Conservation (phyloP, 2,329 filamentous ascomycete genomes). For the Cladophialophora bantiana region DNA sequence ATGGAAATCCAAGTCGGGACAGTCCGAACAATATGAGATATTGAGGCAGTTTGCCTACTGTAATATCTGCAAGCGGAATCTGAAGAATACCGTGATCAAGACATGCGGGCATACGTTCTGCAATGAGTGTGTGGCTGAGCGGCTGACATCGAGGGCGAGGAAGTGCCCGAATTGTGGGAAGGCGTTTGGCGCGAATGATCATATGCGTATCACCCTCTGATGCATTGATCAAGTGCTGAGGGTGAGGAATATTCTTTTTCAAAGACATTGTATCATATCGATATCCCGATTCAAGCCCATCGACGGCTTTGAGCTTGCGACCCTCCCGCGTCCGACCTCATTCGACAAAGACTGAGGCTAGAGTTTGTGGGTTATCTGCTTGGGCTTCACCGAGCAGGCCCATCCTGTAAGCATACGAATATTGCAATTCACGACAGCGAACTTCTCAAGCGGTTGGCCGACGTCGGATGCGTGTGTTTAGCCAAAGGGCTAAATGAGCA, state of each 20-base stretch:
- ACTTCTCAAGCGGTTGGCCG: neutral
- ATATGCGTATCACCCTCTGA: conserved; percentile 68
- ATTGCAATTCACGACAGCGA: neutral
- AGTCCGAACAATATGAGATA: conserved; percentile 39
- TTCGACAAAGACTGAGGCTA: neutral
- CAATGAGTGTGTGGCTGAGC: conserved; percentile 85
- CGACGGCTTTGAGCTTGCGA: neutral
- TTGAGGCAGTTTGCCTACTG: conserved; percentile 71
- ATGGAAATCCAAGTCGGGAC: conserved; percentile 66
- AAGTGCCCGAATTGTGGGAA: conserved; percentile 96
- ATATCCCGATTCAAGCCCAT: neutral
- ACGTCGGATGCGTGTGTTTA: neutral
- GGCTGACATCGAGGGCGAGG: conserved; percentile 85
- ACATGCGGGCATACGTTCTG: conserved; percentile 96
- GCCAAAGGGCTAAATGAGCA: neutral
- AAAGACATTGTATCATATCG: conserved; percentile 8
- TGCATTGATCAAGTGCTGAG: neutral
- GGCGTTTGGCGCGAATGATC: conserved; percentile 88
- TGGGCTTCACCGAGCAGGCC: neutral
- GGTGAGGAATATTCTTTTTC: neutral
- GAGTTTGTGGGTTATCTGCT: neutral
- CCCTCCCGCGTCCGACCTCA: neutral
- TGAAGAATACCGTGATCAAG: conserved; percentile 93
- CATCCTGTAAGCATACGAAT: conserved; percentile 6
- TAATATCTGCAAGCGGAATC: conserved; percentile 88